Percentiles rank a stretch among this genome's conserved stretches.
Conservation (phyloP, 2,329 filamentous ascomycete genomes). For the Aspergillus novofumigatus region DNA sequence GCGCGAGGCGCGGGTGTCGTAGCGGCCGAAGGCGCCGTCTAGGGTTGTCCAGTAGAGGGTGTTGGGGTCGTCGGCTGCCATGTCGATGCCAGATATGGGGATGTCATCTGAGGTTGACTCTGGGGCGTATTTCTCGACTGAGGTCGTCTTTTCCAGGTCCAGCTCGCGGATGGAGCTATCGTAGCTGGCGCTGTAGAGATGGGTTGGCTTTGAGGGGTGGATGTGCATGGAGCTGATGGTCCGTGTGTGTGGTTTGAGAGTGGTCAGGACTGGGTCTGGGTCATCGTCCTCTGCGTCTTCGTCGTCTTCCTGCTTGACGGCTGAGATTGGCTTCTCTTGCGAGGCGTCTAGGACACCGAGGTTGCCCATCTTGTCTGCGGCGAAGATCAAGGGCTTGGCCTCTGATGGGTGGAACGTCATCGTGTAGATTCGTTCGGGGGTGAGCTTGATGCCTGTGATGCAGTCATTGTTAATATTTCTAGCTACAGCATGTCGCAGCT, state of each 20-base stretch:
- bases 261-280: slow-evolving; percentile 74
- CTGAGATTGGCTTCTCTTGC: slow-evolving; percentile 44
- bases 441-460: slow-evolving; percentile 75
- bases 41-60: slow-evolving; percentile 84
- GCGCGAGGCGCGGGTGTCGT: slow-evolving; percentile 65
- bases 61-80: slow-evolving; percentile 66
- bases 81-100: slow-evolving; percentile 79
- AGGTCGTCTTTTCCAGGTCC: slow-evolving; percentile 75
- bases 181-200: slow-evolving; percentile 82
- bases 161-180: slow-evolving; percentile 87
- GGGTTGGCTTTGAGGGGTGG: slow-evolving; percentile 66
- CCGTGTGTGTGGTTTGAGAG: slow-evolving; percentile 82
- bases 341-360: slow-evolving; percentile 81
- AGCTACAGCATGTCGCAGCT: not conserved
- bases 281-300: slow-evolving; percentile 62
- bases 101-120: slow-evolving; percentile 64
- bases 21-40: slow-evolving; percentile 71
- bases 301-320: slow-evolving; percentile 53
- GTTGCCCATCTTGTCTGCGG: slow-evolving; percentile 88
- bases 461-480: slow-evolving; percentile 3
- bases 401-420: slow-evolving; percentile 83
- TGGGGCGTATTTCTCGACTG: slow-evolving; percentile 77
- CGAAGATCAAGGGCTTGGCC: slow-evolving; percentile 84
- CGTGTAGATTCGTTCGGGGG: slow-evolving; percentile 79
- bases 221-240: slow-evolving; percentile 86